Evolutionary conservation across 129 eudicot species (phyloP).

Genomic region (Cynara cardunculus): DNA sequence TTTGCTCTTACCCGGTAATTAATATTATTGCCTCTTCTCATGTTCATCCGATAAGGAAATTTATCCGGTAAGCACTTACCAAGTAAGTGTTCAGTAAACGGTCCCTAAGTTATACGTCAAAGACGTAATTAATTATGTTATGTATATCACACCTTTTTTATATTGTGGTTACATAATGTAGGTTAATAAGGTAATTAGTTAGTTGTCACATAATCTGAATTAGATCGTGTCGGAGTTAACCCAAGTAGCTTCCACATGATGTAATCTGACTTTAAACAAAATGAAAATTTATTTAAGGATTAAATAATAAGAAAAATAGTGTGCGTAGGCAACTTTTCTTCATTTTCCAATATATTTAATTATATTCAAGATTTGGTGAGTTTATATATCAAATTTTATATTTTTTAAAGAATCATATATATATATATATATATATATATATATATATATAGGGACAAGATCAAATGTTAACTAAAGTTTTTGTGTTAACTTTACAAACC

Average conservation of each 20-base stretch:
- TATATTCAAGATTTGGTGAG: constrained; percentile 15
- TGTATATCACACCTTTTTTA: no score
- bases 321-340: constrained; percentile 19
- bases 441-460: no score
- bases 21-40: no score
- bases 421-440: neutral
- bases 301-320: constrained; percentile 17
- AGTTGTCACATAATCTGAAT: constrained; percentile 28
- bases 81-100: no score
- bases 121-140: no score
- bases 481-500: no score
- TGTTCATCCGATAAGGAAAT: no score
- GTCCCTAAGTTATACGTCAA: no score
- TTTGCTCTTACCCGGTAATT: no score
- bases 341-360: neutral
- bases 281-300: neutral
- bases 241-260: constrained; percentile 31
- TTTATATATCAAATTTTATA: constrained; percentile 17
- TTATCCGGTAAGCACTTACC: no score
- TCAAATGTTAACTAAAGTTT: no score
- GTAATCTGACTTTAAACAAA: constrained; percentile 14
- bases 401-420: neutral
- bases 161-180: constrained; percentile 24
- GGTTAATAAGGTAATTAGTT: constrained; percentile 35
- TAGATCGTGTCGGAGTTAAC: constrained; percentile 14